Evolutionary conservation across 371 early-diverging fungal species (phyloP), one percentile per base, ranked within the genome.

Genomic region (Actinomucor elegans): DNA sequence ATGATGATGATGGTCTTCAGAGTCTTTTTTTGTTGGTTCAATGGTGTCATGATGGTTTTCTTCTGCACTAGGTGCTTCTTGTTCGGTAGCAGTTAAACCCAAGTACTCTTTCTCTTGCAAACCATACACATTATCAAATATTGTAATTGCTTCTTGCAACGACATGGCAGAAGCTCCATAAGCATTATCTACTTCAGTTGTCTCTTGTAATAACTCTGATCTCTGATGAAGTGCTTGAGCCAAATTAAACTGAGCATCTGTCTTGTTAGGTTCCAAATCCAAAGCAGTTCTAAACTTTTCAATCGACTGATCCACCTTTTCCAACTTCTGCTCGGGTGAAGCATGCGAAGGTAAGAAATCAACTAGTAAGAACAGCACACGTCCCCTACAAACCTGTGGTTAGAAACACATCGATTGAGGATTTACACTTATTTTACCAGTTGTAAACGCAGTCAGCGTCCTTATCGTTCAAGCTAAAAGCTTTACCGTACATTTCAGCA

Each of bases 401-500:
- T 7, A 18, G 20, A 2, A 45, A 45, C 32, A 23, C 27, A 43
- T 14, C 18, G 23, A 2, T 26, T 12, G 1, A 18, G 18, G 21
- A 20, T 48, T 35, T 34, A 9, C 37, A 21, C 6, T 17, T n/a
- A 5, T 20, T 52, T 64, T 72, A 77, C 85, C 84, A 83, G 61
- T 88, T 89, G 63, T 86, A 88, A 23, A 89, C 67, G 59, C 76
- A 77, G 48, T 84, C 87, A 11, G 81, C 77, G 48, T 89, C 85
- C 4, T 69, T 54, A 15, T 66, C 64, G 38, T 81, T 83, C 40
- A 86, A 64, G 0, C 52, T 57, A 45, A 77, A 75, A 4, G 88
- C 88, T 37, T 81, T 79, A 38, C 66, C 69, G 61, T 87, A 90
- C 73, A 80, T 77, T 37, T 80, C 80, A n/a, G 71, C 73, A 12